Conservation (phyloP, 1,139 yeast species). For the Pichia sp. region DNA sequence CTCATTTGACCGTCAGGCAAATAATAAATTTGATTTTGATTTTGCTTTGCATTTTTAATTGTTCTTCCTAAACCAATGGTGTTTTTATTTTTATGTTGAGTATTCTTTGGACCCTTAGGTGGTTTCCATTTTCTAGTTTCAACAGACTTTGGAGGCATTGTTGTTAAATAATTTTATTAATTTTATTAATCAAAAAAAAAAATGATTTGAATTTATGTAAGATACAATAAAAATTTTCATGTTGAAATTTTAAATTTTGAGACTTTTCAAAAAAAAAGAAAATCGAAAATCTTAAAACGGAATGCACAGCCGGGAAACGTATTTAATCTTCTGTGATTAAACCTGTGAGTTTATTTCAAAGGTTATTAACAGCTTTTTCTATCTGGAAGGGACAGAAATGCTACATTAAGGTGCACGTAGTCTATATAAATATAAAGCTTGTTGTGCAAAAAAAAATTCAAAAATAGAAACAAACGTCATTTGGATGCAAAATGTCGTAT, state of each 20-base stretch:
- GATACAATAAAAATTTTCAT: constrained; percentile 1
- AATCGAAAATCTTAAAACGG: background rate
- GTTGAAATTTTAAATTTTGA: background rate
- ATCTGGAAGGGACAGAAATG: background rate
- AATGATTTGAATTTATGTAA: background rate
- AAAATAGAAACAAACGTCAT: background rate
- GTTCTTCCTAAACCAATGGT: constrained; percentile 81
- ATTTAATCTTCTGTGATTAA: background rate
- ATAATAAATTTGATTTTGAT: constrained; percentile 61
- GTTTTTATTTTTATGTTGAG: constrained; percentile 76
- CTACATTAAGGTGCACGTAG: background rate
- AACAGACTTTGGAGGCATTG: constrained; percentile 40
- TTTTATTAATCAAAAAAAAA: background rate
- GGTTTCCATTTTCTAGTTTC: constrained; percentile 53
- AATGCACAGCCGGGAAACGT: background rate
- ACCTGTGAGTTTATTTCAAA: background rate
- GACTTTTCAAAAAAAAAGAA: background rate
- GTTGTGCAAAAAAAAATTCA: background rate
- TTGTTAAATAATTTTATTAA: background rate
- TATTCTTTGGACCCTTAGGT: constrained; percentile 89
- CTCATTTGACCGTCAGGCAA: constrained; percentile 84
- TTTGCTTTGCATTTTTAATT: constrained; percentile 66
- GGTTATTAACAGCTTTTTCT: background rate
- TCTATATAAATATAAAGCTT: background rate
- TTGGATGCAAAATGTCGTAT: background rate